Evolutionary conservation across 1,284 basidiomycete species (phyloP), one percentile per base, ranked within the genome.

Genomic region (Leccinum subspadiceum): DNA sequence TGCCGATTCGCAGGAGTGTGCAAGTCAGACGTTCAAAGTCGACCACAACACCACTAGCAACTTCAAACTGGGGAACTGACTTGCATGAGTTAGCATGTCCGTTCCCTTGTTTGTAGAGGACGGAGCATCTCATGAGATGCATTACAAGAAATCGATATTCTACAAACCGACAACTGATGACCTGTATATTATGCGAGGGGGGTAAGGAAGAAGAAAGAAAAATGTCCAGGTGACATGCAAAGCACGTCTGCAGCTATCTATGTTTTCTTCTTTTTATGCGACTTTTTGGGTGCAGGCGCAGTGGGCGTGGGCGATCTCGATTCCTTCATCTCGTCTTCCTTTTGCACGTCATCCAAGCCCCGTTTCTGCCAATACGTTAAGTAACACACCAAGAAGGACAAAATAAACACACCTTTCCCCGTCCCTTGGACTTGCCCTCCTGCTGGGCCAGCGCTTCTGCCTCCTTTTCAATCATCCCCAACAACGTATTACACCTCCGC

Each of bases 401-500:
- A 49, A 49, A 49, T 8, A 26, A 17, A 70, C 81, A 3, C 52
- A 89, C 88, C 81, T 90, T 88, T 59, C 85, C 84, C 74, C 85
- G 85, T 12, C 69, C 71, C 65, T 84, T 86, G 31, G 79, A 75
- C 75, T 85, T 87, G 0, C 81, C 79, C 70, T 90, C 90, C 67
- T 90, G 88, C 52, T 84, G 82, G 62, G 81, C 79, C 61, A 80
- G 79, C 54, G 76, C 74, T 70, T 90, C 88, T 1, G 86, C 85
- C 74, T 96, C 95, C 80, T 97, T 97, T 78, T 95, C 89, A 62
- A 98, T 92, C 84, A 98, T 91, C 13, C 89, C 82, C 44, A 98
- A 71, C 44, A 99, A 74, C 6, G 96, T 98, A 66, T 90, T 92
- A 68, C 95, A 98, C 58, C 97, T 79, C 66, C 96, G 80, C 66